These are phyloP conservation scores for Ophiostoma sp. DNA, from an alignment of 2,329 filamentous ascomycete species.

Conservation along the genomic window DNA sequence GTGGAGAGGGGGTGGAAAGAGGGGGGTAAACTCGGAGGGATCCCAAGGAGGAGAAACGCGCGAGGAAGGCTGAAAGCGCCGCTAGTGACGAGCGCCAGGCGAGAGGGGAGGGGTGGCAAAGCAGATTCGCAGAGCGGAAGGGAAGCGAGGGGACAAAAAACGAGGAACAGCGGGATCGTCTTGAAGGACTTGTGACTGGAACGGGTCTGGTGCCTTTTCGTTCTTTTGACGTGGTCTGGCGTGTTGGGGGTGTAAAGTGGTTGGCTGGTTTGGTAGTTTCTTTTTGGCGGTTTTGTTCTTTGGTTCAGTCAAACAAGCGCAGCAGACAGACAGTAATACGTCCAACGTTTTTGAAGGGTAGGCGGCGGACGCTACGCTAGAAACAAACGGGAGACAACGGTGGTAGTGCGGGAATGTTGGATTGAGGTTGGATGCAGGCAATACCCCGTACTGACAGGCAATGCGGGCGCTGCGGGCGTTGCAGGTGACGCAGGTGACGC, in stretches of 20 bases:
- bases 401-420: slow-evolving; percentile 22
- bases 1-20: not conserved
- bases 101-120: slow-evolving; percentile 12
- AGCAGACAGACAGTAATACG: too few relatives aligned
- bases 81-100: slow-evolving; percentile 17
- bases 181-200: slow-evolving; percentile 9
- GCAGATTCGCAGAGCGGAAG: not conserved
- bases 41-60: slow-evolving; percentile 18
- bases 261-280: not conserved
- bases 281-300: not conserved
- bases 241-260: slow-evolving; percentile 7
- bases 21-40: slow-evolving; percentile 18
- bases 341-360: slow-evolving; percentile 7
- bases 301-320: not conserved
- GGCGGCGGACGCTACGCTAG: slow-evolving; percentile 17
- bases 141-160: not conserved
- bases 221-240: slow-evolving; percentile 16
- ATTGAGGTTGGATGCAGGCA: not conserved
- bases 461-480: not conserved
- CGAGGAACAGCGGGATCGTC: not conserved
- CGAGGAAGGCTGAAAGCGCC: slow-evolving; percentile 19
- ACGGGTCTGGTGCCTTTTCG: slow-evolving; percentile 12
- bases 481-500: slow-evolving; percentile 17
- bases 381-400: slow-evolving; percentile 11
- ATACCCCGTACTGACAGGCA: not conserved